A percentile compares a stretch with the other conserved stretches of the same genome.
These are phyloP conservation scores for Geranium rotundifolium DNA, from an alignment of 345 rosid genomes.

Conservation along the genomic window DNA sequence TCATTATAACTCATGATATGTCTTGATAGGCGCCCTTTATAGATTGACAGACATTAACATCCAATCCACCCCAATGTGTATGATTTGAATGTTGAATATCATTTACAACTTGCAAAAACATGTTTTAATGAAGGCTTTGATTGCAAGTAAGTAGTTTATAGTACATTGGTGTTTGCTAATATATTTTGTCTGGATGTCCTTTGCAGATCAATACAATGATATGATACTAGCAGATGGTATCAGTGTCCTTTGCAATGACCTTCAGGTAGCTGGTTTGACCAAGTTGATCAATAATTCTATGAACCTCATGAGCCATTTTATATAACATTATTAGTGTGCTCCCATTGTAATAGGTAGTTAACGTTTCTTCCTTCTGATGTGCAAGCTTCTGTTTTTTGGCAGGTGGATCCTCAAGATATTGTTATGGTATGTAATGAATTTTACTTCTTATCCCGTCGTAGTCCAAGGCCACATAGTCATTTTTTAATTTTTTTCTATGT, in stretches of 20 bases:
- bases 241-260: constrained; percentile 63
- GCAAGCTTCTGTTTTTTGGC: constrained; percentile 15
- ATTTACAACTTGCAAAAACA: neutral
- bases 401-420: constrained; percentile 99
- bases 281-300: too few species aligned
- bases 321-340: too few species aligned
- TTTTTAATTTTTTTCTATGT: neutral
- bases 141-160: neutral
- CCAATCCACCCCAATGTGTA: neutral
- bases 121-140: neutral
- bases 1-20: too few species aligned
- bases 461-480: neutral
- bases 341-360: neutral
- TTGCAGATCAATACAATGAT: constrained; percentile 53
- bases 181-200: neutral
- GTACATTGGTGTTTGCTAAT: neutral
- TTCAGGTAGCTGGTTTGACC: constrained; percentile 32
- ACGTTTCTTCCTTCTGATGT: constrained; percentile 7
- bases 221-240: constrained; percentile 69
- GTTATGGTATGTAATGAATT: constrained; percentile 57
- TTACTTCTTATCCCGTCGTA: neutral
- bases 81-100: neutral
- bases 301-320: too few species aligned
- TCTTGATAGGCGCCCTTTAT: neutral
- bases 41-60: neutral